A percentile compares a stretch with the other conserved stretches of the same genome.
Evolutionary conservation across 78 protist genomes (phyloP).

Genomic region (Bodo saltans): DNA sequence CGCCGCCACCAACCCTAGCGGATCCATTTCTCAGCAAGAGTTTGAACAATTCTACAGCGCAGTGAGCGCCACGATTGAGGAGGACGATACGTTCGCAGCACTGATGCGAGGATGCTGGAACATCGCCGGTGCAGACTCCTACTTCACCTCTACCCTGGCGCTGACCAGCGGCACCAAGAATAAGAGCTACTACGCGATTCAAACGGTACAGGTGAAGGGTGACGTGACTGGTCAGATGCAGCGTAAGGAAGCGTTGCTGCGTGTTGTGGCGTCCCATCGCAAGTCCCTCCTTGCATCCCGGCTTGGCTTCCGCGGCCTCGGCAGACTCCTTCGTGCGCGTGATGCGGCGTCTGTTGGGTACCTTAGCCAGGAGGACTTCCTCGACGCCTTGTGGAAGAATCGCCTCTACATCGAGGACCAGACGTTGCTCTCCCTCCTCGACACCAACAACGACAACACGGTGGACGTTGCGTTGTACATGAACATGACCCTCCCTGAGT

Average conservation of each 20-base stretch:
- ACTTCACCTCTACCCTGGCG: not conserved
- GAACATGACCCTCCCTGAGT: not conserved
- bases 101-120: not conserved
- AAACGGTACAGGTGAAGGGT: not conserved
- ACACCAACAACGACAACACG: not conserved
- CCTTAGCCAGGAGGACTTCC: not conserved
- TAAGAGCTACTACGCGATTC: not conserved
- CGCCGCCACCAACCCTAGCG: slow-evolving; percentile 28
- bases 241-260: not conserved
- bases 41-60: not conserved
- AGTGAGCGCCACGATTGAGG: not conserved
- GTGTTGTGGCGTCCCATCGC: not conserved
- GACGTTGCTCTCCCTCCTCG: not conserved
- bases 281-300: not conserved
- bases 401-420: not conserved
- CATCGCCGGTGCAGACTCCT: not conserved
- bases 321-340: not conserved
- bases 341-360: not conserved
- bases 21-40: slow-evolving; percentile 5
- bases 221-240: not conserved
- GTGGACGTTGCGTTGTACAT: not conserved
- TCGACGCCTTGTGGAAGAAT: not conserved
- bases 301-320: not conserved
- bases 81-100: slow-evolving; percentile 6
- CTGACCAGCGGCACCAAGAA: not conserved